Conservation (phyloP, 1,284 basidiomycete species). For the Leccinum subspadiceum region DNA sequence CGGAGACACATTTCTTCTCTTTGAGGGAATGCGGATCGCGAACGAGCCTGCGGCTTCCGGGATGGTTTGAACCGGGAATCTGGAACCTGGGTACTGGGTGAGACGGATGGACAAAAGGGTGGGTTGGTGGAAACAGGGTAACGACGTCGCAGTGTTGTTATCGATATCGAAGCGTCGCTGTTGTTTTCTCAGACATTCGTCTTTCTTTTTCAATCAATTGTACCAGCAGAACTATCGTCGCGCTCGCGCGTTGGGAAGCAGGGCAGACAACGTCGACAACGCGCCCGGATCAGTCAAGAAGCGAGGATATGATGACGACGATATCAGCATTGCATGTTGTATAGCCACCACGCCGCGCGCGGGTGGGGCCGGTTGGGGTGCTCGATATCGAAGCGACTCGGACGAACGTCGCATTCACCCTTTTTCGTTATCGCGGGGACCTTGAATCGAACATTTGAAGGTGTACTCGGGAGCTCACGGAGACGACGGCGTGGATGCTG, state of each 20-base stretch:
- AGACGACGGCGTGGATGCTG: background rate
- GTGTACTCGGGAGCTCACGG: background rate
- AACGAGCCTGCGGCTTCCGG: background rate
- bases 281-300: background rate
- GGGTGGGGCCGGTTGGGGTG: background rate
- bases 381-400: background rate
- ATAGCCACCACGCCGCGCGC: background rate
- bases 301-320: background rate
- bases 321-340: background rate
- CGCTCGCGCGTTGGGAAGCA: background rate
- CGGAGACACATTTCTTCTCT: background rate
- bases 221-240: background rate
- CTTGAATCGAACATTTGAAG: background rate
- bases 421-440: slow-evolving; percentile 3
- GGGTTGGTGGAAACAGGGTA: background rate
- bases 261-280: background rate
- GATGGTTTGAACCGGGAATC: slow-evolving; percentile 1
- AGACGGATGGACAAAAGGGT: background rate
- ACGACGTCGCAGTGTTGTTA: background rate
- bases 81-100: background rate
- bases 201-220: background rate
- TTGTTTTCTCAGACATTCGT: background rate
- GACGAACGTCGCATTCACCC: background rate
- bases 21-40: background rate
- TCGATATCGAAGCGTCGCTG: background rate